phyloP scores from a whole-genome alignment of 2,329 filamentous ascomycete genomes.

The Lachnellula hyalina region DNA sequence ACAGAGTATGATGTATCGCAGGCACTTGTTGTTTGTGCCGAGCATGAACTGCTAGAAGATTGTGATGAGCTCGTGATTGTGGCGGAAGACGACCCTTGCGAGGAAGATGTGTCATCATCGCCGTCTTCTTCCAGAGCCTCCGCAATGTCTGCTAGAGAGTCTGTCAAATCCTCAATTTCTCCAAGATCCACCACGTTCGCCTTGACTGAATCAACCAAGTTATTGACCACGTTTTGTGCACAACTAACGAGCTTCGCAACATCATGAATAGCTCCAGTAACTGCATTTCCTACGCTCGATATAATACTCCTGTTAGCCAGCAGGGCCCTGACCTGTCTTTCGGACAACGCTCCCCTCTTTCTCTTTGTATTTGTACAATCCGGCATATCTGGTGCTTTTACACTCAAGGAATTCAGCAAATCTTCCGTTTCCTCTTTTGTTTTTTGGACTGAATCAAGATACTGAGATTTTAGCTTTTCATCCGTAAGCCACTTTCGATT shows the following conservation, averaged over 20 bases:
- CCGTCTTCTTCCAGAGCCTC: slow-evolving; percentile 3
- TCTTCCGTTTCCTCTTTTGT: slow-evolving; percentile 2
- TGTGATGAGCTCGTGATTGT: background rate
- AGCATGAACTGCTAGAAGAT: background rate
- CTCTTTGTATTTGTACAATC: slow-evolving; percentile 3
- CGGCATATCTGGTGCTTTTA: slow-evolving; percentile 1
- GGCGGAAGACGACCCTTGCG: background rate
- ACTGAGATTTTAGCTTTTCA: slow-evolving; percentile 4
- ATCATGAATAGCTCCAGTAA: slow-evolving; percentile 2
- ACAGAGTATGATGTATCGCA: too few species aligned
- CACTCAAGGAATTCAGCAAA: background rate
- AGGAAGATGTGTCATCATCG: slow-evolving; percentile 1
- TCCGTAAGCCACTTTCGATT: slow-evolving; percentile 10
- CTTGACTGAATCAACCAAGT: slow-evolving; percentile 7
- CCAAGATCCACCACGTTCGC: background rate
- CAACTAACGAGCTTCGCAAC: slow-evolving; percentile 11
- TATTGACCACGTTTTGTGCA: slow-evolving; percentile 7
- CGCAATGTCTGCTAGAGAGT: slow-evolving; percentile 6
- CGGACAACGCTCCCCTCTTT: slow-evolving; percentile 1
- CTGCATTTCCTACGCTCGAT: background rate
- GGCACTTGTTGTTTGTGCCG: background rate
- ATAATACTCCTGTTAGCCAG: slow-evolving; percentile 7
- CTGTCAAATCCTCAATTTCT: slow-evolving; percentile 8
- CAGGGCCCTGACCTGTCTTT: slow-evolving; percentile 6
- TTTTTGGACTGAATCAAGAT: slow-evolving; percentile 2